A percentile compares a stretch with the other conserved stretches of the same genome.
These are phyloP conservation scores for Umbelopsis ramanniana DNA, from an alignment of 192 early-diverging fungal genomes.

Conservation along the genomic window DNA sequence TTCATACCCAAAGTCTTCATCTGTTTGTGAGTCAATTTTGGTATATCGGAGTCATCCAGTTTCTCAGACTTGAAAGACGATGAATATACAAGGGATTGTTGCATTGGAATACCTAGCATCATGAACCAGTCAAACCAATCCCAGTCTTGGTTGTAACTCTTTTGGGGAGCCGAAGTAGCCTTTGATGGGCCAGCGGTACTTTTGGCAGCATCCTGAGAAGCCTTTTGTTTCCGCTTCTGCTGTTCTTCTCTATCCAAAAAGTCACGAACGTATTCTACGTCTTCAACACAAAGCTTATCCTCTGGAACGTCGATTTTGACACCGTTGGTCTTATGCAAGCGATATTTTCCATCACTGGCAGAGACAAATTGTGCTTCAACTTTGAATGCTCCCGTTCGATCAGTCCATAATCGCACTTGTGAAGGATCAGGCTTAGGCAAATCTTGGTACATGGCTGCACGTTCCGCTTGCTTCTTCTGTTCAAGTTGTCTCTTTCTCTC, in stretches of 20 bases:
- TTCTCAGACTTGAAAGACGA: slow-evolving; percentile 85
- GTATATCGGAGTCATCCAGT: slow-evolving; percentile 80
- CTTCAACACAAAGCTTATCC: slow-evolving; percentile 79
- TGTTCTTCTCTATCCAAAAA: slow-evolving; percentile 36
- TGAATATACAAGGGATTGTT: slow-evolving; percentile 82
- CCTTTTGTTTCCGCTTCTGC: slow-evolving; percentile 34
- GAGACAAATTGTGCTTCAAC: slow-evolving; percentile 89
- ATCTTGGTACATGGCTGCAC: slow-evolving; percentile 13
- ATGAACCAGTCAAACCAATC: slow-evolving; percentile 97
- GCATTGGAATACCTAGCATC: slow-evolving; percentile 70
- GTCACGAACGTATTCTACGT: slow-evolving; percentile 47
- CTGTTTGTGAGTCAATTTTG: slow-evolving; percentile 74
- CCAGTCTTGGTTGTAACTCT: slow-evolving; percentile 72
- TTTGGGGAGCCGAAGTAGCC: slow-evolving; percentile 37
- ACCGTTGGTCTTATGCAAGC: slow-evolving; percentile 94
- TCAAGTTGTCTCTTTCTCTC: slow-evolving; percentile 35
- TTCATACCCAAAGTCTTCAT: slow-evolving; percentile 82
- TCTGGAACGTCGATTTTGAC: slow-evolving; percentile 92
- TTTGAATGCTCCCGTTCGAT: slow-evolving; percentile 87
- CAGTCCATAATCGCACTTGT: slow-evolving; percentile 83
- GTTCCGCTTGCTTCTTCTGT: slow-evolving; percentile 21
- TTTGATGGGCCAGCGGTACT: slow-evolving; percentile 26
- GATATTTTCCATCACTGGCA: slow-evolving; percentile 82
- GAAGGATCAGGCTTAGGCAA: slow-evolving; percentile 32
- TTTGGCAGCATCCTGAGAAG: slow-evolving; percentile 22